These are phyloP conservation scores for Phaseolus coccineus DNA, from an alignment of 331 rosid genomes.

Conservation along the genomic window DNA sequence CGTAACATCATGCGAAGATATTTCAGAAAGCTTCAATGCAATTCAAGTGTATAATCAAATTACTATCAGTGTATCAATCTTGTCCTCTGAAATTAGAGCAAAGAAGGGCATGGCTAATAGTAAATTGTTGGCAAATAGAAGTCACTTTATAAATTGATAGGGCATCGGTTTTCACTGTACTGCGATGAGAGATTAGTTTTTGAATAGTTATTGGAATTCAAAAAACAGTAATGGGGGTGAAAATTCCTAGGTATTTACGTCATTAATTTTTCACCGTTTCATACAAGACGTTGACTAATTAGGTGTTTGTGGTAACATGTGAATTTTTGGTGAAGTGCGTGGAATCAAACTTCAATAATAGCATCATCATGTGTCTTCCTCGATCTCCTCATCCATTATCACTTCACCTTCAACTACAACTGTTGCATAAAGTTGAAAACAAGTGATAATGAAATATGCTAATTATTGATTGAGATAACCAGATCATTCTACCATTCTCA, in stretches of 20 bases:
- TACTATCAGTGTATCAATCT: not conserved
- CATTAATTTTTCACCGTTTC: not conserved
- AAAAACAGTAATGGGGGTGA: not conserved
- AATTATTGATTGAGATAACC: not conserved
- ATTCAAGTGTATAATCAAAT: too few relatives aligned
- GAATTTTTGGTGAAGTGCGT: conserved; percentile 36
- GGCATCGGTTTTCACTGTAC: not conserved
- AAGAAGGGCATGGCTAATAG: not conserved
- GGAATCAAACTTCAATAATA: conserved; percentile 37
- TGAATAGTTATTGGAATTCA: not conserved
- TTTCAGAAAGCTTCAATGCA: too few relatives aligned
- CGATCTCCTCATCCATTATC: not conserved
- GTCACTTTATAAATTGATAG: not conserved
- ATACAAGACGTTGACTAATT: conserved; percentile 1
- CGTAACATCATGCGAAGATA: not conserved
- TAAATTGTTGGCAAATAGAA: too few relatives aligned
- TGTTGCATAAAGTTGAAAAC: conserved; percentile 3
- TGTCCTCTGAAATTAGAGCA: not conserved
- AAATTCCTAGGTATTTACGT: not conserved
- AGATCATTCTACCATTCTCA: not conserved
- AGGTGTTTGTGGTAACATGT: not conserved
- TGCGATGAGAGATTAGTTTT: not conserved
- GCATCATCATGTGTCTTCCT: conserved; percentile 15
- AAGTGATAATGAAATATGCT: conserved; percentile 35
- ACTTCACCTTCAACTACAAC: conserved; percentile 33